A percentile compares a stretch with the other conserved stretches of the same genome.
phyloP scores from a whole-genome alignment of 192 early-diverging fungal genomes.

The Gamsiella multidivaricata region DNA sequence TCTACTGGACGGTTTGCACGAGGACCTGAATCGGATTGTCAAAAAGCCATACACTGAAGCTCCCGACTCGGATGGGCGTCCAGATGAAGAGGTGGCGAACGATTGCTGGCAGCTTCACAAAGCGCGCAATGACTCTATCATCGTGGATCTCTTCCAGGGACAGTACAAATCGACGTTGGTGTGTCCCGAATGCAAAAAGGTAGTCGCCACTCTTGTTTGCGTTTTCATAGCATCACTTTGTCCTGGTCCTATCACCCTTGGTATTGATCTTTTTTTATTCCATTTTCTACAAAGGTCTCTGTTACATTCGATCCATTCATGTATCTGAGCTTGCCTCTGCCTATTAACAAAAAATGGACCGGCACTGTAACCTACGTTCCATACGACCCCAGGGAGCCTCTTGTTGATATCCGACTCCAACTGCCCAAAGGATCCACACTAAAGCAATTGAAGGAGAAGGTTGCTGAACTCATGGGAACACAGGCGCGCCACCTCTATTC shows the following conservation, averaged over 20 bases:
- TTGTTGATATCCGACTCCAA: constrained; percentile 62
- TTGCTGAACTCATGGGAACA: constrained; percentile 64
- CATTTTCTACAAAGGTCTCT: no score
- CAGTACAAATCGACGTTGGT: constrained; percentile 73
- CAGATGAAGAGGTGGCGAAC: constrained; percentile 60
- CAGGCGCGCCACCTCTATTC: constrained; percentile 58
- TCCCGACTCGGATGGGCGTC: constrained; percentile 47
- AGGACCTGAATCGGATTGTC: constrained; percentile 84
- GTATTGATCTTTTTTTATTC: no score
- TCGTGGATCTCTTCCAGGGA: constrained; percentile 95
- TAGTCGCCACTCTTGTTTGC: no score
- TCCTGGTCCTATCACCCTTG: no score
- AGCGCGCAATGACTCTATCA: constrained; percentile 80
- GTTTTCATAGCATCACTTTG: no score
- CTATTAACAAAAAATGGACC: constrained; percentile 60
- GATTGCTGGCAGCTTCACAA: constrained; percentile 72
- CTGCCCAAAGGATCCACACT: constrained; percentile 74
- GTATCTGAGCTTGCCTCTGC: constrained; percentile 92
- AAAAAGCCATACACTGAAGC: constrained; percentile 57
- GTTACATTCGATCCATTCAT: constrained; percentile 93
- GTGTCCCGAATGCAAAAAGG: constrained; percentile 78
- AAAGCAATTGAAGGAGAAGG: constrained; percentile 64
- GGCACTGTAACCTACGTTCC: constrained; percentile 64
- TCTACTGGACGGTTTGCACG: constrained; percentile 91
- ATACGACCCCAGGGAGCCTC: constrained; percentile 53